phyloP scores from a whole-genome alignment of 2,329 filamentous ascomycete species.

The Colletotrichum sidae region DNA sequence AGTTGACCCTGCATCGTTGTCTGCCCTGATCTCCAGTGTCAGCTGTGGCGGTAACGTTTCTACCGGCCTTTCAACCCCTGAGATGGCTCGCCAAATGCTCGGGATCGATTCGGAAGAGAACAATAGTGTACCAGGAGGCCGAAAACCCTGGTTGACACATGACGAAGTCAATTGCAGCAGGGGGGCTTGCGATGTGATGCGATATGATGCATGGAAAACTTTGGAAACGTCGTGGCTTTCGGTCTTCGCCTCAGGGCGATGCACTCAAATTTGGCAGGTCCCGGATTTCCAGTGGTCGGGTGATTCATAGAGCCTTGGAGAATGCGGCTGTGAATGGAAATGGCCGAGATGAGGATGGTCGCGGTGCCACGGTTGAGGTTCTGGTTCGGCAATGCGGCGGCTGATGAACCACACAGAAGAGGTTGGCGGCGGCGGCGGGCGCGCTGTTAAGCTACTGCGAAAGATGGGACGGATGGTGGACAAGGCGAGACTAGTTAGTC shows the following conservation, averaged over 20 bases:
- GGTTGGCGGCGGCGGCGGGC: conserved; percentile 13
- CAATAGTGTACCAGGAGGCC: conserved; percentile 25
- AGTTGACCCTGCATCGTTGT: conserved; percentile 13
- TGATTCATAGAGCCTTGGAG: conserved; percentile 3
- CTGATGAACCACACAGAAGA: conserved; percentile 27
- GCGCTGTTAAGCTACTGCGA: conserved; percentile 10
- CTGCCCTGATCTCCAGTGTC: conserved; percentile 24
- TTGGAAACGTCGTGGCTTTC: conserved; percentile 19
- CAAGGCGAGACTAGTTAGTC: conserved; percentile 28
- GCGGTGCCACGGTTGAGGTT: conserved; percentile 32
- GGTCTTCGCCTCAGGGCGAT: conserved; percentile 27
- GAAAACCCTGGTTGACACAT: conserved; percentile 27
- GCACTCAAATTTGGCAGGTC: conserved; percentile 27
- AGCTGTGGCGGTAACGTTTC: conserved; percentile 18
- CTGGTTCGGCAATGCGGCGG: conserved; percentile 32
- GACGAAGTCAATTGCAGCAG: conserved; percentile 28
- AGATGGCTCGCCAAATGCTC: conserved; percentile 20
- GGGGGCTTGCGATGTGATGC: conserved; percentile 6
- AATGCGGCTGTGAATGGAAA: conserved; percentile 18
- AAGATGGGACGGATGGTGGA: conserved; percentile 30
- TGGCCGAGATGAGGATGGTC: conserved; percentile 32
- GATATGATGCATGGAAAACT: conserved; percentile 18
- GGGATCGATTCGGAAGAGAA: conserved; percentile 31
- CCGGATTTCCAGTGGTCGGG: conserved; percentile 5
- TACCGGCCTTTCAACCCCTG: conserved; percentile 7